Evolutionary conservation across 768 basidiomycete species (phyloP), one percentile per base, ranked within the genome.

Genomic region (Trametes maxima): DNA sequence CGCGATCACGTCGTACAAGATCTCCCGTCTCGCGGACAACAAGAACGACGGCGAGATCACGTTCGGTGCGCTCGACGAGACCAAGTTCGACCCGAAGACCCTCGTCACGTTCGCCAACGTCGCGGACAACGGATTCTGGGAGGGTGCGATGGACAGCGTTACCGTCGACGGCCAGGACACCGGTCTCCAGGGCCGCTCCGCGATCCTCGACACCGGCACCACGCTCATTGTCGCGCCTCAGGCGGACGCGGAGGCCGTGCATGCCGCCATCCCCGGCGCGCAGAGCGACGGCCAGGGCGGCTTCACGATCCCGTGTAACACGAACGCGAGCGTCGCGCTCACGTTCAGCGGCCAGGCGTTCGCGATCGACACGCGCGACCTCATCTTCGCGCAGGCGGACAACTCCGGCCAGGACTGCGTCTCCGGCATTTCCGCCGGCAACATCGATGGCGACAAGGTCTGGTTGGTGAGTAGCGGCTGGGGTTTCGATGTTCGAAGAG

Each of bases 11-110:
- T 90, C 90, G 10, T 93, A 83, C 82, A 93, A 90, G 76, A 85
- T 95, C 57, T 80, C 90, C 2, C 89, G 93, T 59, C 75, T 88
- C 36, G 79, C 82, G 10, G 91, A 94, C 69, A 75, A 80, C 67
- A 73, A 77, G 70, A 88, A 88, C 65, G 88, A 92, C 65, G 92
- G 92, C 52, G 82, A 92, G 74, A 81, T 94, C 60, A 92, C 92
- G 8, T 90, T 95, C 64, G 93, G 92, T 36, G 88, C 82, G 13
- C 79, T 92, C 36, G 90, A 94, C 73, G 13, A 75, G 10, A 77
- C 82, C 63, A 92, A 93, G 74, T 90, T 92, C 71, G 80, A 86
- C 65, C 57, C 79, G 6, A 60, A 67, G 17, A 86, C 89, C 2
- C 77, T 90, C 39, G 78, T 82, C 44, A 85, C 82, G 0, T 57